Percentiles rank a stretch among this genome's conserved stretches.
These are phyloP conservation scores for Corylus avellana DNA, from an alignment of 306 rosid genomes.

Conservation along the genomic window DNA sequence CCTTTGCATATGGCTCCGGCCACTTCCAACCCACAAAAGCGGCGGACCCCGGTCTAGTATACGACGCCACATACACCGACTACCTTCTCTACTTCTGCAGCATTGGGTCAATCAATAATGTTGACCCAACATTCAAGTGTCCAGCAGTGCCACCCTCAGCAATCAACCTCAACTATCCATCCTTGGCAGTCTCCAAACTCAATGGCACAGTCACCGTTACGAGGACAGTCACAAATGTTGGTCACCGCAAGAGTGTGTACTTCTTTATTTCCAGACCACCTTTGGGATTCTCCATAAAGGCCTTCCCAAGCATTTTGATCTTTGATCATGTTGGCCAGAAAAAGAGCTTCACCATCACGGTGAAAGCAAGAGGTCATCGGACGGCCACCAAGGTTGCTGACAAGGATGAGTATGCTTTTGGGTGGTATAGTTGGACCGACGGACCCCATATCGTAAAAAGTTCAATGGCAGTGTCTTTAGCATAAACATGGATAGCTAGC, in stretches of 20 bases:
- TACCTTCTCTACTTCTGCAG: slow-evolving; percentile 64
- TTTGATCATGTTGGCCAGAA: slow-evolving; percentile 62
- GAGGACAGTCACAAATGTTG: slow-evolving; percentile 84
- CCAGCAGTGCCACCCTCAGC: slow-evolving; percentile 42
- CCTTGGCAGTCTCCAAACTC: slow-evolving; percentile 67
- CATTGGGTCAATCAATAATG: slow-evolving; percentile 28
- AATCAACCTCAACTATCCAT: slow-evolving; percentile 75
- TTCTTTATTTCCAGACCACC: slow-evolving; percentile 56
- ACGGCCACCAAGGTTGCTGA: slow-evolving; percentile 6
- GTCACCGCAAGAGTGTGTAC: slow-evolving; percentile 51
- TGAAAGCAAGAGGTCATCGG: slow-evolving; percentile 35
- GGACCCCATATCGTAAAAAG: slow-evolving; percentile 52
- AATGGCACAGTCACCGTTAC: slow-evolving; percentile 35
- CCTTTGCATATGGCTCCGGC: slow-evolving; percentile 82
- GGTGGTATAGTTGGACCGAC: slow-evolving; percentile 74
- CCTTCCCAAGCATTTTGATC: slow-evolving; percentile 54
- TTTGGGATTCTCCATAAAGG: slow-evolving; percentile 47
- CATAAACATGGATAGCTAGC: not conserved
- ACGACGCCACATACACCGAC: slow-evolving; percentile 73
- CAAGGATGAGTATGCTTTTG: slow-evolving; percentile 53
- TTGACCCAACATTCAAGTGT: slow-evolving; percentile 44
- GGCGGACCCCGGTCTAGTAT: slow-evolving; percentile 81
- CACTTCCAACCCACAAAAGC: slow-evolving; percentile 73
- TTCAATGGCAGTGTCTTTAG: slow-evolving; percentile 72
- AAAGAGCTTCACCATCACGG: slow-evolving; percentile 57